Conservation (phyloP, 257 asterid species). For the Ilex asprella region DNA sequence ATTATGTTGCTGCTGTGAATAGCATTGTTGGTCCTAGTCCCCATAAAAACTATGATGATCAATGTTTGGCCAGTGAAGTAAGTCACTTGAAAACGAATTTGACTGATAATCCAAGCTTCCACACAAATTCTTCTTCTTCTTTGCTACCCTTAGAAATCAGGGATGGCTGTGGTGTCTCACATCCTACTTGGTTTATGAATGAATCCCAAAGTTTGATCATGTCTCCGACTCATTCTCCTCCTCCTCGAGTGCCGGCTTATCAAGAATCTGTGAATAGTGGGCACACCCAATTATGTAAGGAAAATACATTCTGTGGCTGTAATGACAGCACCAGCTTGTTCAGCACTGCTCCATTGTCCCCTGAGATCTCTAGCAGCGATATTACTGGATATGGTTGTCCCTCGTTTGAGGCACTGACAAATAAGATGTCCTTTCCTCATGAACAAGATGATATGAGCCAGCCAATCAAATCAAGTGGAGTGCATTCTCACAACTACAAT, state of each 20-base stretch:
- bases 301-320: slow-evolving; percentile 26
- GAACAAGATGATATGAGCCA: slow-evolving; percentile 18
- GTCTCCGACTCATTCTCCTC: slow-evolving; percentile 14
- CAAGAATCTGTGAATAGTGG: slow-evolving; percentile 28
- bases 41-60: slow-evolving; percentile 22
- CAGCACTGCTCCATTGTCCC: slow-evolving; percentile 20
- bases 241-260: slow-evolving; percentile 25
- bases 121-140: slow-evolving; percentile 26
- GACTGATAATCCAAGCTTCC: slow-evolving; percentile 25
- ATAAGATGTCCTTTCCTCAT: slow-evolving; percentile 17
- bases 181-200: slow-evolving; percentile 14
- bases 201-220: slow-evolving; percentile 25
- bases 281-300: slow-evolving; percentile 7
- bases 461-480: slow-evolving; percentile 26
- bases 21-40: slow-evolving; percentile 38
- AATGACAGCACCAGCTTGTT: slow-evolving; percentile 23
- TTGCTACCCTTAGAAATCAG: slow-evolving; percentile 26
- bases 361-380: slow-evolving; percentile 25
- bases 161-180: slow-evolving; percentile 27
- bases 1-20: slow-evolving; percentile 64
- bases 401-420: slow-evolving; percentile 24
- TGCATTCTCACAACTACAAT: slow-evolving; percentile 16
- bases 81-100: slow-evolving; percentile 26
- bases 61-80: slow-evolving; percentile 23
- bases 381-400: slow-evolving; percentile 17